These are phyloP conservation scores for Alectoria sarmentosa DNA, from an alignment of 495 filamentous ascomycete genomes.

Conservation along the genomic window DNA sequence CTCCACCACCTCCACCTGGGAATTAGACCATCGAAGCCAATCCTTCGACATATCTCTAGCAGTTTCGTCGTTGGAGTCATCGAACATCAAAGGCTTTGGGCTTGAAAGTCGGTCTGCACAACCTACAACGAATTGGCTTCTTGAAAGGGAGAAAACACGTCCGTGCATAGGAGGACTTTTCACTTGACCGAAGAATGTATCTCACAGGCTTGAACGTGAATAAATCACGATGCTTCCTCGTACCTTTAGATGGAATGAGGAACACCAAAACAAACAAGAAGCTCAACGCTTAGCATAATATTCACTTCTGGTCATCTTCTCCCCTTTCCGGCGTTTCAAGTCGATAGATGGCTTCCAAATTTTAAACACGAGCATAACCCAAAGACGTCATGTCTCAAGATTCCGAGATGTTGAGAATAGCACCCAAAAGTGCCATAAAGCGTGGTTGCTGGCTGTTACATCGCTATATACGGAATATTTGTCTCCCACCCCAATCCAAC, in stretches of 20 bases:
- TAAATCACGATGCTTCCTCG: too few relatives aligned
- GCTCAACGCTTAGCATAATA: too few relatives aligned
- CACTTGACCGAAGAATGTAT: neutral
- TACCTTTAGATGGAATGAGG: too few relatives aligned
- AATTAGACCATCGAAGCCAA: slow-evolving; percentile 30
- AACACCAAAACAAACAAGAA: too few relatives aligned
- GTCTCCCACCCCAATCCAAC: too few relatives aligned
- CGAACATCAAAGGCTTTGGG: neutral
- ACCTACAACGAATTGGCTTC: neutral
- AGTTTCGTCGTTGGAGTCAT: neutral
- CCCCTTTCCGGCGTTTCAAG: neutral
- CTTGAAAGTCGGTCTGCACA: neutral
- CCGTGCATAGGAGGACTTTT: neutral
- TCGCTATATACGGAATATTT: too few relatives aligned
- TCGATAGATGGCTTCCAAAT: neutral
- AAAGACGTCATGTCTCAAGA: too few relatives aligned
- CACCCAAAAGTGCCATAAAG: too few relatives aligned
- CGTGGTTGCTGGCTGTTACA: too few relatives aligned
- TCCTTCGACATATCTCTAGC: neutral
- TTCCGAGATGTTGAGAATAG: too few relatives aligned
- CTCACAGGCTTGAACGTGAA: too few relatives aligned
- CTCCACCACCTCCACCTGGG: slow-evolving; percentile 64
- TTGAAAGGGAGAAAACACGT: neutral
- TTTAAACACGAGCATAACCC: neutral
- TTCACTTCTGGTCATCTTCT: neutral